These are phyloP conservation scores for Crithidia mellificae DNA, from an alignment of 208 protist species.

Conservation along the genomic window DNA sequence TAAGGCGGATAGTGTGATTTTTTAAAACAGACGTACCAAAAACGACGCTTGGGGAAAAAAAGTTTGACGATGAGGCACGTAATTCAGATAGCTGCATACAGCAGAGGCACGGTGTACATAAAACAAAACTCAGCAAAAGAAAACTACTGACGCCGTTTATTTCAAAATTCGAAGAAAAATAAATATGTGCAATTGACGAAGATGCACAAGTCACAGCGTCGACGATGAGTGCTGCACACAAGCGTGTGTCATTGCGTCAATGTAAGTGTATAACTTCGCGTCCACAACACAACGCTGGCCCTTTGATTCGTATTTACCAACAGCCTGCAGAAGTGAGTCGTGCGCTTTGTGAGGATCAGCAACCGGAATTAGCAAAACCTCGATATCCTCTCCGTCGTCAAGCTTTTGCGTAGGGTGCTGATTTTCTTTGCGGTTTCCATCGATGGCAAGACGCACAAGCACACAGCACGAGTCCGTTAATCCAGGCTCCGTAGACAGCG, in stretches of 20 bases:
- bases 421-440: conserved; percentile 57
- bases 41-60: too few relatives aligned
- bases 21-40: too few relatives aligned
- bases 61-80: too few relatives aligned
- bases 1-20: too few relatives aligned
- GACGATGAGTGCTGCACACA: not conserved
- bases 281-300: conserved; percentile 52
- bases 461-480: conserved; percentile 72
- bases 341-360: conserved; percentile 20
- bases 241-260: conserved; percentile 23
- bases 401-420: conserved; percentile 52
- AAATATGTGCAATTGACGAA: too few relatives aligned
- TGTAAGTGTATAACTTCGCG: conserved; percentile 70
- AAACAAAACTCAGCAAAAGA: too few relatives aligned
- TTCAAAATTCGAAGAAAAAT: too few relatives aligned
- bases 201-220: not conserved
- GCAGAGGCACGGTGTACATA: too few relatives aligned
- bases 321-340: conserved; percentile 26
- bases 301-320: conserved; percentile 29
- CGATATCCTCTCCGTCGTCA: conserved; percentile 79
- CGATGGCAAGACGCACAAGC: conserved; percentile 58
- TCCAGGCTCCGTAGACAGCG: conserved; percentile 62
- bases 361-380: conserved; percentile 69
- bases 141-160: too few relatives aligned
- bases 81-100: too few relatives aligned